Percentiles rank a stretch among this genome's conserved stretches.
Evolutionary conservation across 1,139 yeast species (phyloP).

Genomic region (Pichia sp.): DNA sequence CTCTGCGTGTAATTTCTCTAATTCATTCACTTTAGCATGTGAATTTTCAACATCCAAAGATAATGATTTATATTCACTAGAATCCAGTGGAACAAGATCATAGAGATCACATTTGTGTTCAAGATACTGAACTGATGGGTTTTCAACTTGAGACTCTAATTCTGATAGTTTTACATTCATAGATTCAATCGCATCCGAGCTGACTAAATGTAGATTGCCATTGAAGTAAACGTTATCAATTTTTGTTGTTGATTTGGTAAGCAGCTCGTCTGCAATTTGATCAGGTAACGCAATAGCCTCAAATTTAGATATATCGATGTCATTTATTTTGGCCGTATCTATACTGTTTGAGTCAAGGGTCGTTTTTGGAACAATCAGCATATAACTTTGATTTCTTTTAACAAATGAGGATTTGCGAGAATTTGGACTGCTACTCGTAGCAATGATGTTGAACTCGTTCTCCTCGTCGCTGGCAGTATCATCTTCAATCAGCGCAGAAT

Average conservation of each 20-base stretch:
- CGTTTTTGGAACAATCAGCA: constrained; percentile 9
- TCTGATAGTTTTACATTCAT: not conserved
- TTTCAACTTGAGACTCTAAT: constrained; percentile 2
- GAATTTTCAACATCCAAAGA: too few species aligned
- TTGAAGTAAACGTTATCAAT: not conserved
- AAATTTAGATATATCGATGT: constrained; percentile 5
- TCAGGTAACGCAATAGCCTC: constrained; percentile 3
- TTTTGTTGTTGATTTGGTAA: not conserved
- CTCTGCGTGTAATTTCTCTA: not conserved
- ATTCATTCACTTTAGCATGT: not conserved
- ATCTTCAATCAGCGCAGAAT: too few species aligned
- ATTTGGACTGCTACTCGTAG: constrained; percentile 14
- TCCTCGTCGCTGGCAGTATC: constrained; percentile 14
- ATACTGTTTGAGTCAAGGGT: constrained; percentile 1
- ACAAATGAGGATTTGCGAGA: constrained; percentile 5
- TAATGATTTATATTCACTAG: constrained; percentile 16
- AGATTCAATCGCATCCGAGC: constrained; percentile 4
- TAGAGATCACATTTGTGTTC: constrained; percentile 17
- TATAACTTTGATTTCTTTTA: not conserved
- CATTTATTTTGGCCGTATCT: not conserved
- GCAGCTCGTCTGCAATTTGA: not conserved
- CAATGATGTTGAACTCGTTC: constrained; percentile 33
- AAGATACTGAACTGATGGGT: constrained; percentile 27
- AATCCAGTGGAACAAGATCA: constrained; percentile 25
- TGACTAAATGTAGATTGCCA: not conserved